Base-by-base conservation (phyloP, 2,329 filamentous ascomycete genomes). In the Arthrobotrys conoides region DNA sequence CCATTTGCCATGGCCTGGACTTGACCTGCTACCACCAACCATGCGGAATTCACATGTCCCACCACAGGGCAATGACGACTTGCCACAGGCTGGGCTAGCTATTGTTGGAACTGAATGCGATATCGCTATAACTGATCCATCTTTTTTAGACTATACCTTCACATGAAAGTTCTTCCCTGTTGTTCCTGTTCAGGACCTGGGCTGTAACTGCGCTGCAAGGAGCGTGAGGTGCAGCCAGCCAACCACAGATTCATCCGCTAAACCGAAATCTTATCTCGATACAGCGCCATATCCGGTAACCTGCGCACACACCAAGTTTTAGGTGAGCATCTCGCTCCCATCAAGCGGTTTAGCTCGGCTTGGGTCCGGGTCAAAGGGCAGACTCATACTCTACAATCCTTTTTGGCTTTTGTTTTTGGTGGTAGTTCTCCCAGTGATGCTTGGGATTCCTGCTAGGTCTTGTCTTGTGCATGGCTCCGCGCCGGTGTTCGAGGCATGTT, bases 231-330 rank as follows among this genome's bases (percentile, higher is more conserved):
- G 27, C 48, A 68, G 48, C 49, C 51, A 65, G 30, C 57, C 71
- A 46, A 67, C 66, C 71, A 69, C 72, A 49, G 41, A 48, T 24
- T 55, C 70, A 71, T 77, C 73, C 73, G 73, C 73, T 71, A 71
- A 77, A 77, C 73, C 73, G 73, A 77, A 77, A 77, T 77, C 67
- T 77, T 77, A 77, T 77, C 73, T 70, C 38, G 49, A 70, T 64
- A 64, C 64, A 73, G 38, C 55, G 22, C 71, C 46, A 51, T 24
- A 68, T 75, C 64, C 71, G 71, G 71, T 69, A 75, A 75, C 53
- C 55, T 75, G 64, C 71, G 71, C 63, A 75, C 61, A 61, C 57
- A 65, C 59, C 59, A 57, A 57, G 22, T 61, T 49, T 66, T 61
- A 20, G 18, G 57, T 27, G 57, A 61, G 18, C 36, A 48, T 67